Base-by-base conservation (phyloP, 768 basidiomycete species). In the Leucosporidium yakuticum region DNA sequence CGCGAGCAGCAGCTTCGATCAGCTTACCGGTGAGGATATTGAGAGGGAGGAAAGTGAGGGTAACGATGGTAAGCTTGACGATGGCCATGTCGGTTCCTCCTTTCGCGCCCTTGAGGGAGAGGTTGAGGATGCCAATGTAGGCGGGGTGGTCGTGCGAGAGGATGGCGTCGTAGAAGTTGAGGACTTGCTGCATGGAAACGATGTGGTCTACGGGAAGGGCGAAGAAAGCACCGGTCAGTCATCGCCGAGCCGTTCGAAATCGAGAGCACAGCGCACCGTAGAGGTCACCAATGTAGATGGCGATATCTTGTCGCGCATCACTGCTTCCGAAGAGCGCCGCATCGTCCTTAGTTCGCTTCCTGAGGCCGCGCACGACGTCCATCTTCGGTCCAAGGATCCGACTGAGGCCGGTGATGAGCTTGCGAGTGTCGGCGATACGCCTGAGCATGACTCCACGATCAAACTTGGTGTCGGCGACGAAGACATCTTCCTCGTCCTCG, bases 281-380 rank as follows among this genome's bases (percentile, higher is more conserved):
- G 2, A 97, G 84, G 77, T 97, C 93, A 29, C 90, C 90, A 80
- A 94, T 85, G 76, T 95, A 91, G 4, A 92, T 88, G 17, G 85
- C 87, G 29, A 95, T 84, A 70, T 91, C 90, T 27, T 83, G 78
- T 61, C 85, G 84, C 21, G 86, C 84, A 6, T 78, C 80, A 5
- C 76, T 79, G 21, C 80, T 79, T 50, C 78, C 79, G 11, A 79
- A 80, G 57, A 67, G 29, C 76, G 77, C 9, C 74, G 77, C 69
- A 77, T 84, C 62, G 84, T 78, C 77, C 57, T 65, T 77, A 2
- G 91, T 81, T 23, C 93, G 81, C 77, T 95, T 94, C 73, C 85
- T 81, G 64, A 94, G 81, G 73, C 89, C 86, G 4, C 87, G 83
- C 39, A 94, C 82, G 11, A 97, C 88, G 77, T 93, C 88, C 8